A percentile compares a stretch with the other conserved stretches of the same genome.
Conservation (phyloP, 116 monocot genomes). For the Iris pallida region DNA sequence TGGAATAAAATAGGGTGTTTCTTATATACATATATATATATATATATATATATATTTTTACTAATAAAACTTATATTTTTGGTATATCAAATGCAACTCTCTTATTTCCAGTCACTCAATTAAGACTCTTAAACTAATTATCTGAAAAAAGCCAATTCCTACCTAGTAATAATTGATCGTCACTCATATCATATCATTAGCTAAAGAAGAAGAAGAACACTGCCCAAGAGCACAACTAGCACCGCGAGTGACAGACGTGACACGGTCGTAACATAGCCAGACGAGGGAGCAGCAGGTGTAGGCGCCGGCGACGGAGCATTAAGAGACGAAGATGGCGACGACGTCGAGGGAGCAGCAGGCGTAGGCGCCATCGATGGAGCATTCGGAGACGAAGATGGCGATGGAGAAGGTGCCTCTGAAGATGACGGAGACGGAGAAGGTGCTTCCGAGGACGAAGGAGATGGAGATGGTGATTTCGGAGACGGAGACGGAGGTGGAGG, state of each 20-base stretch:
- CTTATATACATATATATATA: too few species aligned
- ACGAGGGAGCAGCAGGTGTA: background rate
- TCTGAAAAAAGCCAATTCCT: background rate
- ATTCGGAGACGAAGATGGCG: slow-evolving; percentile 2
- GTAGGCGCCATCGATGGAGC: background rate
- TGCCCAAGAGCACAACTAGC: background rate
- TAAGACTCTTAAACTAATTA: too few species aligned
- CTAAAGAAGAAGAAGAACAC: background rate
- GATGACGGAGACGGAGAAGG: background rate
- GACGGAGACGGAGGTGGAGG: background rate
- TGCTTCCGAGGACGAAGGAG: too few species aligned
- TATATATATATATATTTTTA: too few species aligned
- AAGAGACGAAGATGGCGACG: background rate
- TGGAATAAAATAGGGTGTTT: too few species aligned
- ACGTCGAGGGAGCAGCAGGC: background rate
- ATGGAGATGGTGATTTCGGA: background rate
- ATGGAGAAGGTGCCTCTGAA: background rate
- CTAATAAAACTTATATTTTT: too few species aligned
- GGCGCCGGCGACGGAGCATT: background rate
- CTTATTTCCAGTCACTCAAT: too few species aligned
- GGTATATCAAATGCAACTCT: too few species aligned
- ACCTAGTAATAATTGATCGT: background rate
- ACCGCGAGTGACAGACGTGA: too few species aligned
- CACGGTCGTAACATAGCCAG: background rate
- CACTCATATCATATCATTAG: background rate